A percentile compares a stretch with the other conserved stretches of the same genome.
These are phyloP conservation scores for Podospora pseudocomata DNA, from an alignment of 495 filamentous ascomycete species.

Conservation along the genomic window DNA sequence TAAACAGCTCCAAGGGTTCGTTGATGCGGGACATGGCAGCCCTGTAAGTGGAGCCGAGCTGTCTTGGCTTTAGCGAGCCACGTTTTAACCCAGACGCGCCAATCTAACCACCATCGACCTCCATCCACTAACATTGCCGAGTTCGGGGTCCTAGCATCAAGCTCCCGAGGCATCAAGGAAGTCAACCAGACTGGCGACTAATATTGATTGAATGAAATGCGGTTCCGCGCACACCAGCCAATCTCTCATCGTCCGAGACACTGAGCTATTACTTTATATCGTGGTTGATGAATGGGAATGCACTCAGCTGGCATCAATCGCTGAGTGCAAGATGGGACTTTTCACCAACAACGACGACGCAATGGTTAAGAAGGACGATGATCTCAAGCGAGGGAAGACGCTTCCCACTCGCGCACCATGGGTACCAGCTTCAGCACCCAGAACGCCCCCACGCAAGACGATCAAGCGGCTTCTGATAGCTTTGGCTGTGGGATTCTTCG, in stretches of 20 bases:
- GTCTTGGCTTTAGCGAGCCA: neutral
- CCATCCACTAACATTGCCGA: neutral
- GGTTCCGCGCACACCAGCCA: constrained; percentile 5
- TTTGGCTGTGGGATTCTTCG: constrained; percentile 27
- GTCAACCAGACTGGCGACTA: neutral
- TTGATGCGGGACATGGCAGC: neutral
- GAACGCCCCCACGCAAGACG: constrained; percentile 32
- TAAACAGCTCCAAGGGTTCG: neutral
- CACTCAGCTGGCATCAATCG: neutral
- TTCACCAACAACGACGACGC: constrained; percentile 45
- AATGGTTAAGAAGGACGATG: constrained; percentile 50
- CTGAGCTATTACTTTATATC: neutral
- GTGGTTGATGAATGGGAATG: neutral
- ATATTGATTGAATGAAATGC: constrained; percentile 4
- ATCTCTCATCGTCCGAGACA: neutral
- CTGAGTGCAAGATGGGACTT: constrained; percentile 35
- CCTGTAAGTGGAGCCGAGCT: neutral
- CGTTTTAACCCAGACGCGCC: neutral
- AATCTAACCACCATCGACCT: neutral
- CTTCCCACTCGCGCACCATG: constrained; percentile 29
- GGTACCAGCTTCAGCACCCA: constrained; percentile 26
- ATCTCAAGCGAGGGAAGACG: constrained; percentile 39
- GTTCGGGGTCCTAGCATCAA: neutral
- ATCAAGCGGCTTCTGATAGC: constrained; percentile 38
- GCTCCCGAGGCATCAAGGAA: neutral